A percentile compares a stretch with the other conserved stretches of the same genome.
Conservation (phyloP, 139 green algal genomes). For the Pedinophyceae sp. region DNA sequence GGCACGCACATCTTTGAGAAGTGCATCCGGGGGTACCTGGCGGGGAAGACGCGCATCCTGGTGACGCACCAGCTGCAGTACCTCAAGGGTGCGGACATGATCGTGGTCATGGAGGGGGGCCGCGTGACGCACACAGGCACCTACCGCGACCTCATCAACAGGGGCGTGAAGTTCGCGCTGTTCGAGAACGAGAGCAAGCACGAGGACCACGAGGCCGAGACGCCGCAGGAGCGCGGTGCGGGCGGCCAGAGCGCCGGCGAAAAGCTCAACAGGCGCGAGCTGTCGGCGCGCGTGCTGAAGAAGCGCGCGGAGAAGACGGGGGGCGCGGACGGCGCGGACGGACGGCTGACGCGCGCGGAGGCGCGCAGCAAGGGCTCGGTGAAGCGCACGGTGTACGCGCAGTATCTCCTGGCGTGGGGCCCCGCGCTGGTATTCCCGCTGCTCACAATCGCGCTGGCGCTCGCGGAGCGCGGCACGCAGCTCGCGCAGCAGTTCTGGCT, state of each 20-base stretch:
- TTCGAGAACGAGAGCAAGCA: neutral
- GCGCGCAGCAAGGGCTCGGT: neutral
- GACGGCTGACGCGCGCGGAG: no score
- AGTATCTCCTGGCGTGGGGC: constrained; percentile 58
- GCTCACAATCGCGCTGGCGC: constrained; percentile 17
- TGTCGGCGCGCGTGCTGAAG: no score
- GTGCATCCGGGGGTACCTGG: constrained; percentile 5
- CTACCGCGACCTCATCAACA: neutral
- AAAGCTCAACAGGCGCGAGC: no score
- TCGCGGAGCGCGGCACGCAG: constrained; percentile 27
- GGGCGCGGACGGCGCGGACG: neutral
- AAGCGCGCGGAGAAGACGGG: neutral
- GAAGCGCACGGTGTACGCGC: constrained; percentile 32
- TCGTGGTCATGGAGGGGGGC: neutral
- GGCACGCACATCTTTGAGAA: constrained; percentile 4
- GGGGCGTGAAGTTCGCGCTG: no score
- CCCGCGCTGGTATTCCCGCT: constrained; percentile 32
- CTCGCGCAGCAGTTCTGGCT: constrained; percentile 62
- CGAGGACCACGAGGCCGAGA: neutral
- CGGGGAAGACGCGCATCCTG: constrained; percentile 48
- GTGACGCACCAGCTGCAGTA: constrained; percentile 34
- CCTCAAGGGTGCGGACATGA: neutral
- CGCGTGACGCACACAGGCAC: neutral
- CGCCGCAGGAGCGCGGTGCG: no score
- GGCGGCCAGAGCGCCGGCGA: no score